A percentile compares a stretch with the other conserved stretches of the same genome.
These are phyloP conservation scores for Exophiala viscosa DNA, from an alignment of 2,329 filamentous ascomycete genomes.

Conservation along the genomic window DNA sequence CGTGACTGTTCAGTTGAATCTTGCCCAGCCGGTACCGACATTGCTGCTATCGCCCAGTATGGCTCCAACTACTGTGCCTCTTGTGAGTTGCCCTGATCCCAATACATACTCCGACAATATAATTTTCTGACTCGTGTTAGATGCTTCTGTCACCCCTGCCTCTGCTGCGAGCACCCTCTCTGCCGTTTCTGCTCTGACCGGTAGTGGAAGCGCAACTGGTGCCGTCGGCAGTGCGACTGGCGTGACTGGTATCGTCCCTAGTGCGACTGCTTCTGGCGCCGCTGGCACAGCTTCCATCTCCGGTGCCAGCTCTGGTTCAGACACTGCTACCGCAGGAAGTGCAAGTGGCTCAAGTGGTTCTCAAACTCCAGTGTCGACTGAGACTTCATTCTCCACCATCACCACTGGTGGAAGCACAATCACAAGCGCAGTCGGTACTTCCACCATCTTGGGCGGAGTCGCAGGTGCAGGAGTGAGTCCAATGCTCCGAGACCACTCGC, in stretches of 20 bases:
- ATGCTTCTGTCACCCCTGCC: constrained; percentile 11
- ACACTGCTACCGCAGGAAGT: constrained; percentile 12
- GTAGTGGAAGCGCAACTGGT: constrained; percentile 14
- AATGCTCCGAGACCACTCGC: not conserved
- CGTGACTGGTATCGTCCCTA: not conserved
- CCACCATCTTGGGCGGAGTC: constrained; percentile 24
- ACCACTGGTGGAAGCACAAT: constrained; percentile 27
- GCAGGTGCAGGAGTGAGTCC: constrained; percentile 7
- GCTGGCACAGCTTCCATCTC: not conserved
- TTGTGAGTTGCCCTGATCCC: constrained; percentile 14
- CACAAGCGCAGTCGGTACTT: constrained; percentile 24
- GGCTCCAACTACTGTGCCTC: constrained; percentile 38
- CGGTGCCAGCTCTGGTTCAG: constrained; percentile 6
- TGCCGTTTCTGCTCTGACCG: constrained; percentile 20
- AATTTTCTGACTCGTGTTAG: not conserved
- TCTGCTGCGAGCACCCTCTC: constrained; percentile 13
- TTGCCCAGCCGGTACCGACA: constrained; percentile 38
- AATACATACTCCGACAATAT: not conserved
- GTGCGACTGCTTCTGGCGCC: constrained; percentile 1
- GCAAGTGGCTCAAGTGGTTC: constrained; percentile 15
- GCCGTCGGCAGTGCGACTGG: constrained; percentile 11
- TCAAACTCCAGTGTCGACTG: constrained; percentile 23
- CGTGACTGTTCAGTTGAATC: constrained; percentile 45
- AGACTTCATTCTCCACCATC: constrained; percentile 23
- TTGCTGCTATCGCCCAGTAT: constrained; percentile 32